These are phyloP conservation scores for Salix exigua DNA, from an alignment of 345 rosid species.

Conservation along the genomic window DNA sequence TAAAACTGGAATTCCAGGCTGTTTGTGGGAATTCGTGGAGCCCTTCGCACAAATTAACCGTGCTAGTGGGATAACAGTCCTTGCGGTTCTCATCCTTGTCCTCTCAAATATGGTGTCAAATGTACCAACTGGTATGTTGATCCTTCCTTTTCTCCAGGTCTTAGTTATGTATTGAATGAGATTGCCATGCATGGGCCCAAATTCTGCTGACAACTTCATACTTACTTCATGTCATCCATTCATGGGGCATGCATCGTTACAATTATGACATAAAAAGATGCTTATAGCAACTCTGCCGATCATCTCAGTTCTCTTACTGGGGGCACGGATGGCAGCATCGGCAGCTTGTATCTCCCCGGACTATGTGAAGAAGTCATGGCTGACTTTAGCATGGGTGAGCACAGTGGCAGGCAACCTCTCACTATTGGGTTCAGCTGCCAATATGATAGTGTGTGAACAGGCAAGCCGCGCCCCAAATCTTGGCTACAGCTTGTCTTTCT, in stretches of 20 bases:
- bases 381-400: conserved; percentile 82
- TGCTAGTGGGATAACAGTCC: conserved; percentile 49
- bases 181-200: too few relatives aligned
- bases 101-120: conserved; percentile 79
- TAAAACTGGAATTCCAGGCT: conserved; percentile 74
- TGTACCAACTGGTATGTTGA: conserved; percentile 70
- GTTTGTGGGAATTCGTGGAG: conserved; percentile 73
- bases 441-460: conserved; percentile 84
- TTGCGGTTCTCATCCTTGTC: conserved; percentile 55
- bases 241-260: neutral
- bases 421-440: conserved; percentile 78
- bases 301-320: conserved; percentile 61
- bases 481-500: conserved; percentile 64
- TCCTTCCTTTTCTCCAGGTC: neutral
- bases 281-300: neutral
- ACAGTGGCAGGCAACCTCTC: conserved; percentile 81
- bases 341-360: conserved; percentile 50
- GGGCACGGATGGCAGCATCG: conserved; percentile 64
- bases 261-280: neutral
- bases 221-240: neutral
- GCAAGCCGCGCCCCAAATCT: conserved; percentile 50
- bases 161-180: too few relatives aligned
- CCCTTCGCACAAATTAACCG: conserved; percentile 51
- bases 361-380: conserved; percentile 83
- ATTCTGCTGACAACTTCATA: neutral